These are phyloP conservation scores for Blastomyces gilchristii DNA, from an alignment of 2,329 filamentous ascomycete species.

Conservation along the genomic window DNA sequence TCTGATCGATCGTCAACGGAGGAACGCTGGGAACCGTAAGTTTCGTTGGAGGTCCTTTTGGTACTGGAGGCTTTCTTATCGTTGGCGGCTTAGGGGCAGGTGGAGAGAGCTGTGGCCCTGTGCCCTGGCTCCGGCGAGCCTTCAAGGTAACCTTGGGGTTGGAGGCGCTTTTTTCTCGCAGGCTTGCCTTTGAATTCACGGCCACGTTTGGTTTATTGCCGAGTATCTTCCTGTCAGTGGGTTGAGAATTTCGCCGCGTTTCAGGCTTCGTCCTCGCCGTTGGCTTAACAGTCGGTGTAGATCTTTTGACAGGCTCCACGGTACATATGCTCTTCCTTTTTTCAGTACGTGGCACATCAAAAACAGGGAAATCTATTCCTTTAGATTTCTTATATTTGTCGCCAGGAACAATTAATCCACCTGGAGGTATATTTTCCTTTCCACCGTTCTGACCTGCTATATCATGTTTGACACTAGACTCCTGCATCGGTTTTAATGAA, in stretches of 20 bases:
- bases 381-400: constrained; percentile 16
- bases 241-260: constrained; percentile 9
- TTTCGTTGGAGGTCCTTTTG: constrained; percentile 19
- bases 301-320: not conserved
- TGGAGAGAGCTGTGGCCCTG: not conserved
- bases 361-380: constrained; percentile 11
- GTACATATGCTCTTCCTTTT: constrained; percentile 22
- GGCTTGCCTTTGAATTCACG: constrained; percentile 7
- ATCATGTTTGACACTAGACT: constrained; percentile 34
- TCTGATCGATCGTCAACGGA: constrained; percentile 19
- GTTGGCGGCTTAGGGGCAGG: not conserved
- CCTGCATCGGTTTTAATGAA: constrained; percentile 32
- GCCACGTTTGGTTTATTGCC: constrained; percentile 13
- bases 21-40: constrained; percentile 26
- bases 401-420: constrained; percentile 16
- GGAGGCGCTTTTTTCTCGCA: not conserved
- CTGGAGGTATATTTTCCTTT: constrained; percentile 54
- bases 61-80: constrained; percentile 12
- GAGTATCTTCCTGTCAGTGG: constrained; percentile 10
- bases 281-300: not conserved
- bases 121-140: not conserved
- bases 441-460: constrained; percentile 46
- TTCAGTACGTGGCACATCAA: constrained; percentile 18
- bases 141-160: not conserved
- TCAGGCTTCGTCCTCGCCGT: constrained; percentile 7